phyloP scores from a whole-genome alignment of 371 early-diverging fungal species.

The Apophysomyces trapeziformis region DNA sequence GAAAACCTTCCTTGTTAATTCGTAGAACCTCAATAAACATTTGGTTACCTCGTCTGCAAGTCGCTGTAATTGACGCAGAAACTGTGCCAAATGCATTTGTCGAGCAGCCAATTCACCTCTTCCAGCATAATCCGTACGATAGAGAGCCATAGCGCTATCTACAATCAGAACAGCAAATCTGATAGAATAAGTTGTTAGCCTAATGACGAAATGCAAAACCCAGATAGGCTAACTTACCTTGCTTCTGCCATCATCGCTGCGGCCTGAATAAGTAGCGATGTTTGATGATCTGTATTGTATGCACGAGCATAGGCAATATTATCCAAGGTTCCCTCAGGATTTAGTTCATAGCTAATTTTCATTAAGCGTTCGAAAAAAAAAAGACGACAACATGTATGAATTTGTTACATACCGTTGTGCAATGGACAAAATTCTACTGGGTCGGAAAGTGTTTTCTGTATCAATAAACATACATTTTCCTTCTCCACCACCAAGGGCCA shows the following conservation, averaged over 20 bases:
- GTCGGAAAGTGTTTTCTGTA: conserved; percentile 99
- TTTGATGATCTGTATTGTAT: conserved; percentile 98
- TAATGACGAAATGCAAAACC: background rate
- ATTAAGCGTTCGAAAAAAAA: background rate
- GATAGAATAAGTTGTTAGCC: background rate
- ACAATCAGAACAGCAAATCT: conserved; percentile 91
- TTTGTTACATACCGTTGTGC: conserved; percentile 71
- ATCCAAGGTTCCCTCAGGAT: conserved; percentile 90
- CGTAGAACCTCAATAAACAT: background rate
- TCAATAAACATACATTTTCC: conserved; percentile 99
- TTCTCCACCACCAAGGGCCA: conserved; percentile 90
- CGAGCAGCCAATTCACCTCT: conserved; percentile 98
- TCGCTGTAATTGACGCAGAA: conserved; percentile 88
- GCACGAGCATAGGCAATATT: conserved; percentile 98
- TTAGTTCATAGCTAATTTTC: conserved; percentile 67
- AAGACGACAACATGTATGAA: background rate
- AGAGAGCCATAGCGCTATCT: conserved; percentile 97
- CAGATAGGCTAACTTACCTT: conserved; percentile 23
- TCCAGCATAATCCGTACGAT: conserved; percentile 98
- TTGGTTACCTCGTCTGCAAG: conserved; percentile 93
- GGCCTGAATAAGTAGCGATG: conserved; percentile 89
- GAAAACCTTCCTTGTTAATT: background rate
- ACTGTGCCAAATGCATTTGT: conserved; percentile 97
- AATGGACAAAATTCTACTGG: conserved; percentile 89
- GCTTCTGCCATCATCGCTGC: conserved; percentile 97